A percentile compares a stretch with the other conserved stretches of the same genome.
These are phyloP conservation scores for Periconia sp. DNA, from an alignment of 2,329 filamentous ascomycete genomes.

Conservation along the genomic window DNA sequence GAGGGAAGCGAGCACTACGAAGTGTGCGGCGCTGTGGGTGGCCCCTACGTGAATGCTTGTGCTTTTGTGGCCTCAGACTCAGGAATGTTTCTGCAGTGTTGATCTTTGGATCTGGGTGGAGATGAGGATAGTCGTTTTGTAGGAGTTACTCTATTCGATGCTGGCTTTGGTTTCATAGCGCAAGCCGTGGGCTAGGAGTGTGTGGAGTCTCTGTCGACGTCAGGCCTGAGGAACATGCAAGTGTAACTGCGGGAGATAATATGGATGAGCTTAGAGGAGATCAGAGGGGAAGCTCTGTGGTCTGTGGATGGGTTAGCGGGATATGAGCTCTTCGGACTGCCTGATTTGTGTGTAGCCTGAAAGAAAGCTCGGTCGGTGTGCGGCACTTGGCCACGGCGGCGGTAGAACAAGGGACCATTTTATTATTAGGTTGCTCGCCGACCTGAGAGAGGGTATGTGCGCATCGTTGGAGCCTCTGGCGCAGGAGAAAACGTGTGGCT, in stretches of 20 bases:
- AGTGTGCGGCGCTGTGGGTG: no score
- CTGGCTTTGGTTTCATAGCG: constrained; percentile 11
- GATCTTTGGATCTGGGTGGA: no score
- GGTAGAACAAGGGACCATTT: constrained; percentile 23
- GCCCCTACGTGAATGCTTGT: no score
- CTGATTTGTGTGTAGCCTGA: no score
- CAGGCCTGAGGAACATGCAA: constrained; percentile 7
- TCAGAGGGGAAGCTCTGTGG: constrained; percentile 17
- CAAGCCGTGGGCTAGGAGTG: constrained; percentile 14
- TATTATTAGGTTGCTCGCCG: constrained; percentile 28
- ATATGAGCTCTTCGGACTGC: constrained; percentile 22
- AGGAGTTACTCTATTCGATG: constrained; percentile 23
- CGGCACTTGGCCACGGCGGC: constrained; percentile 18
- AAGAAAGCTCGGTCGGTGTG: constrained; percentile 2
- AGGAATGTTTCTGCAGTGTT: no score
- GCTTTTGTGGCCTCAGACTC: no score
- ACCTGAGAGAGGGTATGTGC: constrained; percentile 5
- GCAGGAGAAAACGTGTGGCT: constrained; percentile 26
- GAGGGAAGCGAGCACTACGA: no score
- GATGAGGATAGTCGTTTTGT: constrained; percentile 4
- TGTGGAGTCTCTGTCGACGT: constrained; percentile 14
- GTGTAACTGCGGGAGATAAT: constrained; percentile 1
- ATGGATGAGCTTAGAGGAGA: constrained; percentile 19
- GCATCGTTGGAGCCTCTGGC: constrained; percentile 14
- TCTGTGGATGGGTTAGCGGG: constrained; percentile 21